Evolutionary conservation across 2,329 filamentous ascomycete species (phyloP), one percentile per base, ranked within the genome.

Genomic region (Aspergillus pseudoglaucus): DNA sequence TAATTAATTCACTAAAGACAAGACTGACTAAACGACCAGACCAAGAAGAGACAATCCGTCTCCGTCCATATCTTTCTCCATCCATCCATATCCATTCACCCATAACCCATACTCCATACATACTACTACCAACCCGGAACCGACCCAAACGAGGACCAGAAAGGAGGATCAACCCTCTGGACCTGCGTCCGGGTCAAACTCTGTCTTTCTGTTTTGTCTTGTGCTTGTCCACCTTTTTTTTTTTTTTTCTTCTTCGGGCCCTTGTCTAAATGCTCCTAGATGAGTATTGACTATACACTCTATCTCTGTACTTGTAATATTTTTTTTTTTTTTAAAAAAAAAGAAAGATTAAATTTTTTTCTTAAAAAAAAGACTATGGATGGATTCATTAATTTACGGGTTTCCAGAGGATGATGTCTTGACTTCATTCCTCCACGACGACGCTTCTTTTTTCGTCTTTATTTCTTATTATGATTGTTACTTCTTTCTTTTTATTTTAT

Each of bases 131-230:
- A 61, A 62, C 57, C 58, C 58, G 59, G 59, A 61, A 59, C 52
- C 51, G 47, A 56, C 55, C 58, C 55, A 61, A 60, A 62, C 60
- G 56, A 61, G 58, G 53, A 20, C 60, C 59, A 61, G 58, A 64
- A 63, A 42, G 61, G 62, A 63, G 62, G 63, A 67, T 66, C 64
- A 65, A 57, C 63, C 62, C 59, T 64, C 57, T 66, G 63, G 64
- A 65, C 62, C 64, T 67, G 64, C 63, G 62, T 66, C 64, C 61
- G 59, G 62, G 55, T 61, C 61, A 63, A 67, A 66, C 61, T 66
- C 53, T 67, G 60, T 30, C 25, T 30, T 30, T 30, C 25, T 30
- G 25, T 30, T 9, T 25, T 30, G 25, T 30, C 25, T 27, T 27
- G 23, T 61, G 56, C 40, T 42, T 42, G 40, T 23, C 40, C 23